Evolutionary conservation across 176 grass and related monocot genomes (phyloP).

Genomic region (Aegilops umbellulata): DNA sequence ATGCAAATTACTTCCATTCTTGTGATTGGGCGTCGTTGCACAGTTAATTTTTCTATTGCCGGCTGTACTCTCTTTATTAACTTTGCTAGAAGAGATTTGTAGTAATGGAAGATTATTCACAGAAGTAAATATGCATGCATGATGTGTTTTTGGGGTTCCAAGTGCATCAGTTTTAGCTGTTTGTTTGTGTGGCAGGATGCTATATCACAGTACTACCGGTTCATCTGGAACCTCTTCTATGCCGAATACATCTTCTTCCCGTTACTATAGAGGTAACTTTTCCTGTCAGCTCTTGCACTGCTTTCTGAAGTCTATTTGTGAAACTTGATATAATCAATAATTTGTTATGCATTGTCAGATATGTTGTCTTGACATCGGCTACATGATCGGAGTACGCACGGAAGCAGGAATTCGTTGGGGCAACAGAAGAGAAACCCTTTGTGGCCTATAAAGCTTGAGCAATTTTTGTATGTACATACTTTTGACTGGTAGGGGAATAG

Average conservation of each 20-base stretch:
- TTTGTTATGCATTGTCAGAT: not conserved
- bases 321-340: not conserved
- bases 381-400: not conserved
- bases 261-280: slow-evolving; percentile 67
- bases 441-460: not conserved
- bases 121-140: no score
- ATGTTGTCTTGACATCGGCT: not conserved
- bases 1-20: slow-evolving; percentile 2
- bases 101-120: no score
- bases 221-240: slow-evolving; percentile 98
- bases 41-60: not conserved
- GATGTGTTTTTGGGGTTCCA: no score
- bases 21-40: not conserved
- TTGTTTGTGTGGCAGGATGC: slow-evolving; percentile 63
- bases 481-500: not conserved
- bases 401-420: not conserved
- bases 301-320: not conserved
- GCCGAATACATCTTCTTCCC: slow-evolving; percentile 89
- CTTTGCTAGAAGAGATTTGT: no score
- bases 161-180: not conserved
- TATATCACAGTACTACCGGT: slow-evolving; percentile 82
- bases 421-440: not conserved
- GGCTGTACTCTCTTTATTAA: not conserved
- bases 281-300: not conserved
- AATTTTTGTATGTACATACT: slow-evolving; percentile 20